Evolutionary conservation across 352 stramenopile genomes (phyloP).

Genomic region (Phytophthora pini): DNA sequence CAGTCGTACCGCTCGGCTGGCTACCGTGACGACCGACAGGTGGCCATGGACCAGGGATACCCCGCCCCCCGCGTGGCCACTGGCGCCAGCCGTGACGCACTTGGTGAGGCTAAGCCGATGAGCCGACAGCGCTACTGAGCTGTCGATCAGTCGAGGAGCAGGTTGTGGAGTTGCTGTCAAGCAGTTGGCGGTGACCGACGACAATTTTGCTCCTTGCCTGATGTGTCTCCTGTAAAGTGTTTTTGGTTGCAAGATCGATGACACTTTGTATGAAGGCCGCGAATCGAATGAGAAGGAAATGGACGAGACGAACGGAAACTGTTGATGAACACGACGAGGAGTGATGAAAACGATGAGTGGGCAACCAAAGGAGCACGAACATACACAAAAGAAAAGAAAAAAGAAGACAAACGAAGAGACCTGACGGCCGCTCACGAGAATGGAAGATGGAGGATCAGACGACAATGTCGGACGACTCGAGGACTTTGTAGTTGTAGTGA

Average conservation of each 20-base stretch:
- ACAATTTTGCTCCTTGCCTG: constrained; percentile 22
- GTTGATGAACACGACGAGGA: constrained; percentile 37
- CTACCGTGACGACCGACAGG: constrained; percentile 59
- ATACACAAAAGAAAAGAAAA: constrained; percentile 32
- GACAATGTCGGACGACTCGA: constrained; percentile 37
- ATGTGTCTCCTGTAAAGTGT: constrained; percentile 25
- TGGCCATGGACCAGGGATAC: constrained; percentile 60
- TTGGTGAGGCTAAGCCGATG: constrained; percentile 72
- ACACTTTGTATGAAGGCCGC: constrained; percentile 17
- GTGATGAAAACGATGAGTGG: constrained; percentile 35
- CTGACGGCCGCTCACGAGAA: constrained; percentile 28
- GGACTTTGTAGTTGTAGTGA: constrained; percentile 59
- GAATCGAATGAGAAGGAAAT: constrained; percentile 35
- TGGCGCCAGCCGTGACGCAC: constrained; percentile 58
- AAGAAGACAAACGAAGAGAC: constrained; percentile 41
- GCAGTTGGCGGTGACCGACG: constrained; percentile 18
- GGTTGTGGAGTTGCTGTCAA: constrained; percentile 24
- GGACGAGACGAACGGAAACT: constrained; percentile 36
- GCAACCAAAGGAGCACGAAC: constrained; percentile 31
- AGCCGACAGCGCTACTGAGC: constrained; percentile 83
- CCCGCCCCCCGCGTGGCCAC: constrained; percentile 69
- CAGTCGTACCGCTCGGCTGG: constrained; percentile 64
- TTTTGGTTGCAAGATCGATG: constrained; percentile 24
- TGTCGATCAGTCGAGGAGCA: constrained; percentile 17
- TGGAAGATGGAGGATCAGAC: constrained; percentile 41